A percentile compares a stretch with the other conserved stretches of the same genome.
Evolutionary conservation across 768 basidiomycete species (phyloP).

Genomic region (Naematelia encephala): DNA sequence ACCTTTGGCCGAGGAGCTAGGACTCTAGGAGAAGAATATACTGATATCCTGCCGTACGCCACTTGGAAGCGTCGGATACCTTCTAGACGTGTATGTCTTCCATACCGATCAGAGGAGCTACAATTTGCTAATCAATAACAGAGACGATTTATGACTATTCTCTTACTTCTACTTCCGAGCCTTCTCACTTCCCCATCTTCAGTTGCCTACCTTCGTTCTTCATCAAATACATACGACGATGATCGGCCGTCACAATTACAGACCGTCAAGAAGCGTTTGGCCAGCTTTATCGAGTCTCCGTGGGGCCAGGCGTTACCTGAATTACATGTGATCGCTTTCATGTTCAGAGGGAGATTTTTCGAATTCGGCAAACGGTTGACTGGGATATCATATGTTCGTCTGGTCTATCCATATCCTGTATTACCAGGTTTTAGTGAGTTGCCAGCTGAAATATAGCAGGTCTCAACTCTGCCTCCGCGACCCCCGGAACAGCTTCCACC

Average conservation of each 20-base stretch:
- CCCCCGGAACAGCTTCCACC: slow-evolving; percentile 22
- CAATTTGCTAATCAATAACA: slow-evolving; percentile 9
- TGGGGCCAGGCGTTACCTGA: slow-evolving; percentile 34
- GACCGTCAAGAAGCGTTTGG: slow-evolving; percentile 11
- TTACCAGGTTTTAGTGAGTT: background rate
- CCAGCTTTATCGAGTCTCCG: slow-evolving; percentile 28
- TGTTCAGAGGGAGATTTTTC: slow-evolving; percentile 44
- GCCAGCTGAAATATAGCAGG: slow-evolving; percentile 16
- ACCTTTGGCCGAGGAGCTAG: slow-evolving; percentile 47
- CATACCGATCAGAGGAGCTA: background rate
- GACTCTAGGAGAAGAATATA: slow-evolving; percentile 51
- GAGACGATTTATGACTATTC: slow-evolving; percentile 39
- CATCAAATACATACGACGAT: background rate
- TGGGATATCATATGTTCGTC: slow-evolving; percentile 48
- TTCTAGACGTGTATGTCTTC: slow-evolving; percentile 16
- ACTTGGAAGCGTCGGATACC: slow-evolving; percentile 18
- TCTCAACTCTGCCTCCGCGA: slow-evolving; percentile 41
- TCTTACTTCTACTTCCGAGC: slow-evolving; percentile 32
- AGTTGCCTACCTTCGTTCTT: slow-evolving; percentile 20
- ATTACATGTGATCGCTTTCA: slow-evolving; percentile 45
- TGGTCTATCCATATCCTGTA: background rate
- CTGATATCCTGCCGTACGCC: slow-evolving; percentile 47
- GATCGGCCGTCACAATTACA: background rate
- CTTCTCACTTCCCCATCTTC: slow-evolving; percentile 25
- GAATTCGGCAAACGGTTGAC: slow-evolving; percentile 45